Evolutionary conservation across 2,329 filamentous ascomycete species (phyloP), one percentile per base, ranked within the genome.

Genomic region (Aureobasidium sp.): DNA sequence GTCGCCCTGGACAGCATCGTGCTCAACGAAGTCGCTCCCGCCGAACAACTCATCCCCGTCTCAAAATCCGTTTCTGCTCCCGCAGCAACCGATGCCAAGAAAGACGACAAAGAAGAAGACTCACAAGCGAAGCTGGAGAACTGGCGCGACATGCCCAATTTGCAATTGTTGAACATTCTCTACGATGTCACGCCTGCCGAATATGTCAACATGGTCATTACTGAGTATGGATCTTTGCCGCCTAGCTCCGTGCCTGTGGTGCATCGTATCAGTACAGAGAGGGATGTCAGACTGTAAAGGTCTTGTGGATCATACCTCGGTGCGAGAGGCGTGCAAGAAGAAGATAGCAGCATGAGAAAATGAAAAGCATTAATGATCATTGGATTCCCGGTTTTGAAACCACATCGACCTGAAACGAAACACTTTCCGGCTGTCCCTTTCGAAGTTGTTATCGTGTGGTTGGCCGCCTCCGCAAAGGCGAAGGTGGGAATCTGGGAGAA

Each of bases 1-100:
- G 90, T 97, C 11, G 89, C 91, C 7, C 85, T 95, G 15, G 94
- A 97, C 75, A 93, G 91, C 29, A 90, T 97, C 66, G 93, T 94
- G 45, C 87, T 91, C 69, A 99, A 99, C 73, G 94, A 99, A 78
- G 87, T 97, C 65, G 91, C 85, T 76, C 82, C 92, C 73, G 70
- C 90, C 75, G 84, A 88, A 74, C 81, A 90, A 76, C 76, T 89
- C 11, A 69, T 79, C 55, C 29, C 72, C 54, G 16, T 16, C 11
- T 55, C 53, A n/a, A 42, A 41, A 11, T 47, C 50, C 15, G 34
- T 41, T 15, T 16, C 34, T 15, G 16, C 50, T 2, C 37, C 58
- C 13, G 62, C 50, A 4, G 42, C 52, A 7, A 15, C 16, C 6
- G 39, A 59, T 36, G 48, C 47, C 21, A 57, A 63, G 62, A 64